phyloP scores from a whole-genome alignment of 2,329 filamentous ascomycete species.

The Colletotrichum sp. region DNA sequence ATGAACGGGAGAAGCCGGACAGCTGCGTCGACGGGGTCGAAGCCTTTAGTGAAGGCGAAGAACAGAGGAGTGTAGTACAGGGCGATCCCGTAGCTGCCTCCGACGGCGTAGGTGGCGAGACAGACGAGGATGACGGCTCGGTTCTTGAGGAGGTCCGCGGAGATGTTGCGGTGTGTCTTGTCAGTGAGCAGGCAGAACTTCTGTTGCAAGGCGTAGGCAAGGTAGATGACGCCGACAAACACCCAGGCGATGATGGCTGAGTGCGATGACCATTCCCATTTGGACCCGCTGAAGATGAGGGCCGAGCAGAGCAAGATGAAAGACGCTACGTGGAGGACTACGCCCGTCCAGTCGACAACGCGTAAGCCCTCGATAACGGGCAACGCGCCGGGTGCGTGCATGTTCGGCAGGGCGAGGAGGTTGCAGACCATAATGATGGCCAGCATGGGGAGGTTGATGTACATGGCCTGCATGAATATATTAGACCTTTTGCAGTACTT shows the following conservation, averaged over 20 bases:
- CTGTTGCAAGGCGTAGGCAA: constrained; percentile 54
- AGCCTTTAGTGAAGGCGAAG: constrained; percentile 55
- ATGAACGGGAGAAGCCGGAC: constrained; percentile 49
- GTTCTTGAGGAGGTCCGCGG: constrained; percentile 42
- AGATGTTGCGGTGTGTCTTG: constrained; percentile 46
- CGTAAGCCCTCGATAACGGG: constrained; percentile 22
- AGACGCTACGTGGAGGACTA: constrained; percentile 29
- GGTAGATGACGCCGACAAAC: constrained; percentile 46
- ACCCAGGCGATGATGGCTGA: constrained; percentile 52
- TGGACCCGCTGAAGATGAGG: constrained; percentile 54
- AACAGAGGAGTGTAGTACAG: constrained; percentile 61
- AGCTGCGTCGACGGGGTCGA: constrained; percentile 43
- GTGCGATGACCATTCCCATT: constrained; percentile 52
- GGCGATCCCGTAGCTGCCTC: constrained; percentile 40
- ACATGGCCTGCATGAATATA: constrained; percentile 39
- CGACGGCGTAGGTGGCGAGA: constrained; percentile 40
- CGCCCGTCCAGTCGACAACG: constrained; percentile 35
- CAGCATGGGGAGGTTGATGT: constrained; percentile 54
- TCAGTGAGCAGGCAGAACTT: constrained; percentile 48
- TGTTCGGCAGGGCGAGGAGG: constrained; percentile 47
- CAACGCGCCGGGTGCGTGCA: constrained; percentile 25
- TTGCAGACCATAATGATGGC: constrained; percentile 44
- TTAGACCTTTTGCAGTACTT: background rate
- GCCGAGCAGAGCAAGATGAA: constrained; percentile 49
- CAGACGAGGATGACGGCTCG: constrained; percentile 46